Evolutionary conservation across 257 asterid species (phyloP).

Genomic region (Przewalskia tangutica): DNA sequence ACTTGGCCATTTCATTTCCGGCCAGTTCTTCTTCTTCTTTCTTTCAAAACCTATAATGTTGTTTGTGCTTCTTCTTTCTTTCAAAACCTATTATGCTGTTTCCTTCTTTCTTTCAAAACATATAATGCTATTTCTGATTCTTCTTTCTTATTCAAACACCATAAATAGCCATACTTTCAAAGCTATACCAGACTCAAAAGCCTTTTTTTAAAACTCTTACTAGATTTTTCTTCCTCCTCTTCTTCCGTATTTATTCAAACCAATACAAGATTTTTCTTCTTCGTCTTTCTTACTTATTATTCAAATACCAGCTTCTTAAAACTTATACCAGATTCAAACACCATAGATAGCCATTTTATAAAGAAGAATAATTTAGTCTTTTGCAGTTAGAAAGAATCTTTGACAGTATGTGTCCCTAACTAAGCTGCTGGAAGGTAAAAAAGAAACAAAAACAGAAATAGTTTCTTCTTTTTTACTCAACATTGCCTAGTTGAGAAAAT

Average conservation of each 20-base stretch:
- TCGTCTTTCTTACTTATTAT: not conserved
- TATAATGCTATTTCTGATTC: not conserved
- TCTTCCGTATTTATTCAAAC: not conserved
- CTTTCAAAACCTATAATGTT: not conserved
- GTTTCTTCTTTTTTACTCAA: not conserved
- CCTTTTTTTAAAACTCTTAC: not conserved
- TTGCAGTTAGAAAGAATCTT: not conserved
- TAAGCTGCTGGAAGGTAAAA: not conserved
- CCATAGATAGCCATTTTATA: not conserved
- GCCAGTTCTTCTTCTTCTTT: not conserved
- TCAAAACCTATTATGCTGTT: not conserved
- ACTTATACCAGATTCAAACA: not conserved
- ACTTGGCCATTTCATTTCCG: not conserved
- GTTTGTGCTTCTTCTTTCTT: not conserved
- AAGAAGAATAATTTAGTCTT: not conserved
- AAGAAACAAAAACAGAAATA: not conserved
- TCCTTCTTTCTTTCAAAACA: not conserved
- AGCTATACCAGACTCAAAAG: not conserved
- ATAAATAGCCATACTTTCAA: not conserved
- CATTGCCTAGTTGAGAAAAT: not conserved
- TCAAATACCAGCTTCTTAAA: not conserved
- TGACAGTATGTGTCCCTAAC: not conserved
- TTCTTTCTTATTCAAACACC: not conserved
- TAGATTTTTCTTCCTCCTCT: not conserved
- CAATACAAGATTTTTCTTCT: not conserved